Base-by-base conservation (phyloP, 495 filamentous ascomycete genomes). In the Mytilinidion resinicola region DNA sequence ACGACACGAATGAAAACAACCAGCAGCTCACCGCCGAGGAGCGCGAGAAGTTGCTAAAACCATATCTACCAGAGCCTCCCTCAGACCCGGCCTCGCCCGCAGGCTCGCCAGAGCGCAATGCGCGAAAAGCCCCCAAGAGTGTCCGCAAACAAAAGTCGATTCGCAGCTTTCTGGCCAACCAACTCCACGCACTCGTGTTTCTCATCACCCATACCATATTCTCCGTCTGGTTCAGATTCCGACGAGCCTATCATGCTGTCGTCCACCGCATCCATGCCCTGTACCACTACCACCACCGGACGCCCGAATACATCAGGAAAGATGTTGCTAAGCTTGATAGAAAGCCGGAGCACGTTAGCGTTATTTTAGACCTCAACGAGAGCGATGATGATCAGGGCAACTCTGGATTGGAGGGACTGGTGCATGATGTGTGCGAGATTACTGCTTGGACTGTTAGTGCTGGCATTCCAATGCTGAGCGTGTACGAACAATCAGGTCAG, bases 401-500 rank as follows among this genome's bases (percentile, higher is more conserved):
- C 46, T 82, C 85, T 21, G 86, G 80, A 1, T 67, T 96, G 51
- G 88, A 95, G 58, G 82, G 81, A 41, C 73, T 98, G 58, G 82
- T 96, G 73, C 86, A 96, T 62, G 92, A 98, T 72, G 86, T 87
- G 9, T 82, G 90, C 19, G 91, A 98, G 62, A 78, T 97, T 55
- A 82, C 87, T 9, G 91, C 91, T 34, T 98, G 93, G 93, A 91
- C 86, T 71, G 83, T 90, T 6, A 86, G 89, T 64, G 85, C 88
- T 14, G 90, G 90, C 3, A 95, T 98, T 64, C 81, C 85, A 14
- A 78, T 84, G 66, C 73, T 98, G 56, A 95, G 88, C 55, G 80
- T 98, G 9, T 97, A 97, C 68, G 95, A 98, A 70, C 85, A 81
- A 70, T 93, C 83, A 51, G 93, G 92, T 95, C 78, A 51, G 77